These are phyloP conservation scores for Aaosphaeria arxii DNA, from an alignment of 2,329 filamentous ascomycete genomes.

Conservation along the genomic window DNA sequence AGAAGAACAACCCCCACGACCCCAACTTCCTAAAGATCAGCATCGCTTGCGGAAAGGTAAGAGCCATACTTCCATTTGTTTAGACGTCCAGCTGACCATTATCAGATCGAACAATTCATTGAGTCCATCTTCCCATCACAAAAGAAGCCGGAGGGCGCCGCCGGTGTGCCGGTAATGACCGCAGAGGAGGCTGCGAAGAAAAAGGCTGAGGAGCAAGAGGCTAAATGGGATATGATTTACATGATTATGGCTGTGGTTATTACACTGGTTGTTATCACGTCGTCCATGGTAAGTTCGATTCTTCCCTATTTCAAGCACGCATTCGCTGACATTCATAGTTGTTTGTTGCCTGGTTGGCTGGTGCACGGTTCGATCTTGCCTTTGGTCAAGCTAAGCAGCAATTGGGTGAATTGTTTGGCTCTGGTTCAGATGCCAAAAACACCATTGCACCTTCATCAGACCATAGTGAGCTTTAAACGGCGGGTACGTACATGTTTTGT, in stretches of 20 bases:
- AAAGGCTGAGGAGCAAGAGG: conserved; percentile 51
- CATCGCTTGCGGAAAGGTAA: conserved; percentile 80
- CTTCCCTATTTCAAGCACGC: neutral
- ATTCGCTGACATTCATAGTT: conserved; percentile 55
- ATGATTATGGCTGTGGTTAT: conserved; percentile 65
- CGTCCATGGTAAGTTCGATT: conserved; percentile 67
- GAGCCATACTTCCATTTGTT: neutral
- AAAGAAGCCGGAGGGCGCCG: conserved; percentile 63
- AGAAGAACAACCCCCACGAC: conserved; percentile 91
- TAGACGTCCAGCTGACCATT: neutral
- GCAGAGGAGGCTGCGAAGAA: conserved; percentile 58
- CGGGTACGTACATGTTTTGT: conserved; percentile 10
- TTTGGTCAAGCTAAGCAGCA: conserved; percentile 55
- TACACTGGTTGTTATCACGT: conserved; percentile 69
- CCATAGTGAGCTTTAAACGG: conserved; percentile 43
- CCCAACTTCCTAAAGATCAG: conserved; percentile 92
- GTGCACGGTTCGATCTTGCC: conserved; percentile 77
- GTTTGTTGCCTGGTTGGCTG: conserved; percentile 72
- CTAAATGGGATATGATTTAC: conserved; percentile 56
- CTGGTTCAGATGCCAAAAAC: conserved; percentile 7
- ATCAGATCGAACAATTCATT: conserved; percentile 91
- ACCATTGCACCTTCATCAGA: conserved; percentile 15
- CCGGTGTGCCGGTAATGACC: conserved; percentile 28
- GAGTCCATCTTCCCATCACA: conserved; percentile 88
- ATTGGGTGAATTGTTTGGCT: conserved; percentile 38